These are phyloP conservation scores for Aureobasidium melanogenum DNA, from an alignment of 2,329 filamentous ascomycete species.

Conservation along the genomic window DNA sequence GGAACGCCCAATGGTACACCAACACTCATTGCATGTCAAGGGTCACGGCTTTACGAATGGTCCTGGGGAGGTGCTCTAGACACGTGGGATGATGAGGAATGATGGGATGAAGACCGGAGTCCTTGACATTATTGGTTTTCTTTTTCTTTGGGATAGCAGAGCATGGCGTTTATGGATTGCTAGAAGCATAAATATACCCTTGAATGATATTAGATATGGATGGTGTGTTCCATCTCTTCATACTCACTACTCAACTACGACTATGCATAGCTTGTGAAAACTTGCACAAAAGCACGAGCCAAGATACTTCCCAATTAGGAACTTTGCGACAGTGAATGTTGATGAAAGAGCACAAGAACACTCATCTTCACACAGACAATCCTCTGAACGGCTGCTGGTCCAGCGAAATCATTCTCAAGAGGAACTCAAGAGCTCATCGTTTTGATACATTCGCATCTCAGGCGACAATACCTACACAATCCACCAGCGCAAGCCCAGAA, in stretches of 20 bases:
- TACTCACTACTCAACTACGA: too few relatives aligned
- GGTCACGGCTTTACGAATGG: slow-evolving; percentile 9
- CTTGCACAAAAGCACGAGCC: not conserved
- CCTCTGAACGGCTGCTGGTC: not conserved
- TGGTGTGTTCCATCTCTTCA: too few relatives aligned
- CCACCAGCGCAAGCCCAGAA: not conserved
- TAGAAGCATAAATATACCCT: not conserved
- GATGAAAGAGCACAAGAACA: not conserved
- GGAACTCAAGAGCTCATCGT: not conserved
- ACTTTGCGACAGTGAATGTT: not conserved
- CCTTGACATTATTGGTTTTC: not conserved
- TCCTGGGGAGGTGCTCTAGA: slow-evolving; percentile 6
- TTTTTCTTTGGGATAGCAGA: not conserved
- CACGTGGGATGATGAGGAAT: slow-evolving; percentile 11
- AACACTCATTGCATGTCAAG: slow-evolving; percentile 9
- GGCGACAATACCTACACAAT: not conserved
- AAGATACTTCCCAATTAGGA: not conserved
- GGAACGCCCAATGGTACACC: not conserved
- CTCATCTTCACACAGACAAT: not conserved
- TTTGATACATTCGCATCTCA: not conserved
- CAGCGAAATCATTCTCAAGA: too few relatives aligned
- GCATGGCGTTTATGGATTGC: not conserved
- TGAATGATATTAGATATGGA: not conserved
- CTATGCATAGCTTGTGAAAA: not conserved
- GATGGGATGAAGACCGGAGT: not conserved